phyloP scores from a whole-genome alignment of 176 grass and related monocot species.

The Tuctoria greenei region DNA sequence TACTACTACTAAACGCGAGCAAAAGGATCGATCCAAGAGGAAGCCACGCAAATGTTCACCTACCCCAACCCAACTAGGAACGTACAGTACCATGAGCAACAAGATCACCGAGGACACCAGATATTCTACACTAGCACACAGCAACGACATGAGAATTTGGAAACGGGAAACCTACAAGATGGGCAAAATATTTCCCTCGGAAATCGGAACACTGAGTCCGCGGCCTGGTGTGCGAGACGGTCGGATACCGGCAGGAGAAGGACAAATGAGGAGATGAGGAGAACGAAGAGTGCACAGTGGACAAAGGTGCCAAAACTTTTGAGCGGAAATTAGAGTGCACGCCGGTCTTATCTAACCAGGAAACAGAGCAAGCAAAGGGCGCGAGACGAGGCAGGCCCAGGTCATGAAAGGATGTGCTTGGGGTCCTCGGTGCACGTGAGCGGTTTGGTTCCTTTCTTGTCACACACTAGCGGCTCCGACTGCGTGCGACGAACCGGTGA shows the following conservation, averaged over 20 bases:
- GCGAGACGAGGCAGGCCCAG: background rate
- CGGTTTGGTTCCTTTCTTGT: background rate
- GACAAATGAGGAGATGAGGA: slow-evolving; percentile 21
- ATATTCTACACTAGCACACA: background rate
- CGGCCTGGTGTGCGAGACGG: background rate
- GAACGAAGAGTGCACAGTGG: slow-evolving; percentile 9
- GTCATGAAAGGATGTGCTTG: slow-evolving; percentile 11
- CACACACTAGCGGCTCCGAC: background rate
- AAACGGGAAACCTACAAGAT: background rate
- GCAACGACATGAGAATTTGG: background rate
- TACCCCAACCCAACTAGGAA: background rate
- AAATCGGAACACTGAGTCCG: background rate
- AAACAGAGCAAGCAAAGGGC: background rate
- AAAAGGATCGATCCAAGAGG: slow-evolving; percentile 33
- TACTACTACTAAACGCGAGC: slow-evolving; percentile 13
- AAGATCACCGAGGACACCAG: background rate
- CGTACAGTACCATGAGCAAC: background rate
- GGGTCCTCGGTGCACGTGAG: background rate
- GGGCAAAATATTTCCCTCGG: background rate
- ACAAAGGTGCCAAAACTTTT: slow-evolving; percentile 11
- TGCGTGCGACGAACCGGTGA: background rate
- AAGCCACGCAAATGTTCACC: slow-evolving; percentile 7
- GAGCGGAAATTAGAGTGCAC: slow-evolving; percentile 23
- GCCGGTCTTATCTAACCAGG: slow-evolving; percentile 5
- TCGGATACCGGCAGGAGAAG: slow-evolving; percentile 36